Evolutionary conservation across 352 stramenopile genomes (phyloP), one percentile per base, ranked within the genome.

Genomic region (Phytophthora cactorum): DNA sequence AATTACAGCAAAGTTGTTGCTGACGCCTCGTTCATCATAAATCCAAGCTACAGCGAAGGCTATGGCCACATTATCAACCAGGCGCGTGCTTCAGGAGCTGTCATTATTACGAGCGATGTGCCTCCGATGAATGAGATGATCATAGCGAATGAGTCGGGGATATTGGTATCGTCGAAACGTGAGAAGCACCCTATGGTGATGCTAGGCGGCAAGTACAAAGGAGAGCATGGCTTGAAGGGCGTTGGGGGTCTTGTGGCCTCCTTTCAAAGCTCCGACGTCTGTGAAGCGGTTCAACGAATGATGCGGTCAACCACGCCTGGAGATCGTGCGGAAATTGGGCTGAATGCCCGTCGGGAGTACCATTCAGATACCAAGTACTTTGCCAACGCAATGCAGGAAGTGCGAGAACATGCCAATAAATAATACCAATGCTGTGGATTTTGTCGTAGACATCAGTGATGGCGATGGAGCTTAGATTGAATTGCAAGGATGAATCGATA

Each of bases 1-100:
- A 52, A 63, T 11, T 86, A 81, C 41, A 79, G 72, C 44, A 77
- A 82, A 17, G 7, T 88, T 7, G 28, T 89, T 41, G 72, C 77
- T 0, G 74, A 88, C 31, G 57, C 81, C 5, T 53, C 76, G 15
- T 87, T 86, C 43, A 63, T 93, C 25, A 46, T 93, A 28, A 89
- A 75, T 51, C 70, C 85, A 47, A 93, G 85, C 38, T 64, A 59
- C 8, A 72, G 75, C 41, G 85, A 93, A 77, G 84, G 82, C n/a
- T 93, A 88, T 61, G 81, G 84, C 8, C 84, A 92, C 71, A 81
- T 79, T 63, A 83, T 90, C 62, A 92, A 92, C 66, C 81, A 92
- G 29, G 84, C 78, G 2, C 76, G 81, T 2, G 80, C 84, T 4
- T 60, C 78, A 3, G 78, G 84, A 6, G 77, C 63, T 27, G 65